phyloP scores from a whole-genome alignment of 2,329 filamentous ascomycete genomes.

The Colletotrichum neosansevieriae region DNA sequence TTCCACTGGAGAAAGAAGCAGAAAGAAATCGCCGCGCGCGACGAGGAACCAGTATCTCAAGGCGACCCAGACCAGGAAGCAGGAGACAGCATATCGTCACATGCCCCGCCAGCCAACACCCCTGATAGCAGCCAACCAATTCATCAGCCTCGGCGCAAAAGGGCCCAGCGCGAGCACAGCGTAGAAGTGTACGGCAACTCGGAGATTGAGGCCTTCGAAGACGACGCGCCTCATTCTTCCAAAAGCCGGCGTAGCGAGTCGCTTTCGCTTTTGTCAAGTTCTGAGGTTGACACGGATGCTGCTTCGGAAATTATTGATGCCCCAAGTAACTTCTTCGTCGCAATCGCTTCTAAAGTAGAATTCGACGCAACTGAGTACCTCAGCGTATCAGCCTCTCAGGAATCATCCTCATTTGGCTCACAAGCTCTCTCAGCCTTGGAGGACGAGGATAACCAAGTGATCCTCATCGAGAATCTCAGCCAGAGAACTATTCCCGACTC shows the following conservation, averaged over 20 bases:
- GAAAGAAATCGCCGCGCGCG: background rate
- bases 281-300: slow-evolving; percentile 34
- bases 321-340: slow-evolving; percentile 41
- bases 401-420: slow-evolving; percentile 46
- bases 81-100: background rate
- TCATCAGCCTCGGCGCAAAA: slow-evolving; percentile 28
- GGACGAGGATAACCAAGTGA: slow-evolving; percentile 49
- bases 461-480: slow-evolving; percentile 49
- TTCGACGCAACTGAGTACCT: slow-evolving; percentile 52
- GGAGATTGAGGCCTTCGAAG: slow-evolving; percentile 7
- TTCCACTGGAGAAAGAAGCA: slow-evolving; percentile 49
- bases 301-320: slow-evolving; percentile 34
- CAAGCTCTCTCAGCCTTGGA: slow-evolving; percentile 52
- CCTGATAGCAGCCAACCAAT: slow-evolving; percentile 36
- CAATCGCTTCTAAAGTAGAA: slow-evolving; percentile 47
- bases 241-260: slow-evolving; percentile 27
- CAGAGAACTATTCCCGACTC: slow-evolving; percentile 59
- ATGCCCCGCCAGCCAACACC: background rate
- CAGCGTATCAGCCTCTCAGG: slow-evolving; percentile 48
- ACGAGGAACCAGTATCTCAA: background rate
- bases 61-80: background rate
- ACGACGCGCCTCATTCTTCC: slow-evolving; percentile 5
- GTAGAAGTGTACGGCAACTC: background rate
- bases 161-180: background rate
- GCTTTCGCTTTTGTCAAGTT: slow-evolving; percentile 28